Evolutionary conservation across 2,329 filamentous ascomycete species (phyloP).

Genomic region (Fusarium sp.): DNA sequence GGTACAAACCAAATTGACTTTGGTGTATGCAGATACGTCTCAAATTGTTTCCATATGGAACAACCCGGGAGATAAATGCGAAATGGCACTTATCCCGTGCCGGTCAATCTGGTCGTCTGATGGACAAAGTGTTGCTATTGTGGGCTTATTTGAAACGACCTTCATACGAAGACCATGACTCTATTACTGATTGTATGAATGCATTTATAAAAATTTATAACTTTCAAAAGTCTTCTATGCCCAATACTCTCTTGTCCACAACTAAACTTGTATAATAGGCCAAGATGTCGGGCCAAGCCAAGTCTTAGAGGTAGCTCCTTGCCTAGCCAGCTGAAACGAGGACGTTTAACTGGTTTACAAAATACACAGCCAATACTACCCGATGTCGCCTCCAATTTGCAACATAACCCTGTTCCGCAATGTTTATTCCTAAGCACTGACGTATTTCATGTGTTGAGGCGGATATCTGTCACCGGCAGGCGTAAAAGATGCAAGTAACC

Average conservation of each 20-base stretch:
- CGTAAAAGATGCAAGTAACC: conserved; percentile 59
- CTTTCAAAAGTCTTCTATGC: not conserved
- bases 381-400: not conserved
- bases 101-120: conserved; percentile 49
- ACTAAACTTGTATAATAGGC: not conserved
- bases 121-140: conserved; percentile 47
- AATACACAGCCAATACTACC: not conserved
- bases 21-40: conserved; percentile 48
- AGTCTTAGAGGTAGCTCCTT: not conserved
- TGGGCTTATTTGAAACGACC: conserved; percentile 48
- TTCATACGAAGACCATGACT: conserved; percentile 17
- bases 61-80: not conserved
- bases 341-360: not conserved
- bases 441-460: conserved; percentile 33
- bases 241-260: not conserved
- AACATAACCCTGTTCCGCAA: not conserved
- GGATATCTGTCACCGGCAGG: conserved; percentile 62
- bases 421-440: conserved; percentile 19
- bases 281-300: not conserved
- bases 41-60: conserved; percentile 33
- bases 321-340: not conserved
- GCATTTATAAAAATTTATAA: not conserved
- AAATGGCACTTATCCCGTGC: conserved; percentile 49
- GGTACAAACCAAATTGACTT: conserved; percentile 40
- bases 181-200: conserved; percentile 8